A percentile compares a stretch with the other conserved stretches of the same genome.
Evolutionary conservation across 2,329 filamentous ascomycete species (phyloP).

Genomic region (Epichloe sibirici): DNA sequence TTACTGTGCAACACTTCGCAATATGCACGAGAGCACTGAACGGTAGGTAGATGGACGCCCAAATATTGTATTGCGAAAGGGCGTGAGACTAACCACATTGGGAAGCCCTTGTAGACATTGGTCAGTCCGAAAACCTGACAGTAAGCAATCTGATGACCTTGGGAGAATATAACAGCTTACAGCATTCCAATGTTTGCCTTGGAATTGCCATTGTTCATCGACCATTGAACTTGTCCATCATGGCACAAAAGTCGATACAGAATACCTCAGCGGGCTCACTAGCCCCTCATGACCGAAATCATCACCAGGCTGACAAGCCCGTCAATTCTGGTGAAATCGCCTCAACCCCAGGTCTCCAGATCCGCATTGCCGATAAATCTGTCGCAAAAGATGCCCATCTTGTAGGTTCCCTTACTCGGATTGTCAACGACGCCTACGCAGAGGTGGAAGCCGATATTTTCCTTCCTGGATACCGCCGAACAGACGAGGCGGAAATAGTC

Average conservation of each 20-base stretch:
- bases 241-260: not conserved
- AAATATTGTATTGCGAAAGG: too few species aligned
- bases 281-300: not conserved
- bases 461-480: constrained; percentile 15
- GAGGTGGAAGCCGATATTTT: constrained; percentile 17
- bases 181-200: not conserved
- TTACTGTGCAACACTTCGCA: too few species aligned
- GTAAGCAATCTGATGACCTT: too few species aligned
- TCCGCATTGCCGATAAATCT: constrained; percentile 11
- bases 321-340: not conserved
- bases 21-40: too few species aligned
- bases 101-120: too few species aligned
- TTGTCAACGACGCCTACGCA: constrained; percentile 17
- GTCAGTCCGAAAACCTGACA: too few species aligned
- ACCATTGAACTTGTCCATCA: not conserved
- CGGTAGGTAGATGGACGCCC: too few species aligned
- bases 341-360: constrained; percentile 1
- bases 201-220: not conserved
- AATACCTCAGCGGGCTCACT: not conserved
- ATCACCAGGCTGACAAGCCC: not conserved
- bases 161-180: not conserved
- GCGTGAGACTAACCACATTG: too few species aligned
- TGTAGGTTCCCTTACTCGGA: constrained; percentile 8
- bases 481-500: constrained; percentile 11
- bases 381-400: constrained; percentile 11